These are phyloP conservation scores for Kewa caespitosa DNA, from an alignment of 179 eudicot genomes.

Conservation along the genomic window DNA sequence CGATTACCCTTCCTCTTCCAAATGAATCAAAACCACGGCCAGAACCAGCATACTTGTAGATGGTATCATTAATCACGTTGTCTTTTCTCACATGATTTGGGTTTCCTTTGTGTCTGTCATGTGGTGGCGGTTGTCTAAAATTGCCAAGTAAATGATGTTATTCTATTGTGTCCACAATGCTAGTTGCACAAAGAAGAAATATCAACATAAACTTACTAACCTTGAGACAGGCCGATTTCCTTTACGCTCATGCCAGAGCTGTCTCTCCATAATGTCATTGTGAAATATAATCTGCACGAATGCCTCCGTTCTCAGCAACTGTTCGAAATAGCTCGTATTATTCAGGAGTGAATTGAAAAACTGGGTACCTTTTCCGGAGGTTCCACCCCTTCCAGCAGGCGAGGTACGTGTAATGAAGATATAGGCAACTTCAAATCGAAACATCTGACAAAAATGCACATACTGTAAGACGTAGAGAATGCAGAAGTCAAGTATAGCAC, in stretches of 20 bases:
- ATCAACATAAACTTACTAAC: not conserved
- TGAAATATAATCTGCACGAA: conserved; percentile 21
- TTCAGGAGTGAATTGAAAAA: no score
- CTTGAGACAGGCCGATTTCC: conserved; percentile 16
- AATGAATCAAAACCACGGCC: conserved; percentile 13
- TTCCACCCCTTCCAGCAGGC: conserved; percentile 22
- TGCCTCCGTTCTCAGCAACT: not conserved
- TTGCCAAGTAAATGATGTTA: not conserved
- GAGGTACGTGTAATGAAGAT: conserved; percentile 10
- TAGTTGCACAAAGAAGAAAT: not conserved
- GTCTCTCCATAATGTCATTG: conserved; percentile 1
- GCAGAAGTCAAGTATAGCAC: not conserved
- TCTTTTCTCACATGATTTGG: not conserved
- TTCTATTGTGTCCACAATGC: not conserved
- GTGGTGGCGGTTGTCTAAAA: no score
- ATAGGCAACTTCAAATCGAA: conserved; percentile 12
- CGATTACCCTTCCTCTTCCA: conserved; percentile 16
- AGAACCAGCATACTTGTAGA: conserved; percentile 11
- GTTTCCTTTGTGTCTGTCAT: not conserved
- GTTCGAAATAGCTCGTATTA: not conserved
- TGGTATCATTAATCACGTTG: not conserved
- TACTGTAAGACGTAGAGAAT: no score
- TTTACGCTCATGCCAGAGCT: conserved; percentile 25
- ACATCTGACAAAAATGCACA: conserved; percentile 22
- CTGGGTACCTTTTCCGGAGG: conserved; percentile 19